These are phyloP conservation scores for Dactylonectria estremocensis DNA, from an alignment of 2,329 filamentous ascomycete species.

Conservation along the genomic window DNA sequence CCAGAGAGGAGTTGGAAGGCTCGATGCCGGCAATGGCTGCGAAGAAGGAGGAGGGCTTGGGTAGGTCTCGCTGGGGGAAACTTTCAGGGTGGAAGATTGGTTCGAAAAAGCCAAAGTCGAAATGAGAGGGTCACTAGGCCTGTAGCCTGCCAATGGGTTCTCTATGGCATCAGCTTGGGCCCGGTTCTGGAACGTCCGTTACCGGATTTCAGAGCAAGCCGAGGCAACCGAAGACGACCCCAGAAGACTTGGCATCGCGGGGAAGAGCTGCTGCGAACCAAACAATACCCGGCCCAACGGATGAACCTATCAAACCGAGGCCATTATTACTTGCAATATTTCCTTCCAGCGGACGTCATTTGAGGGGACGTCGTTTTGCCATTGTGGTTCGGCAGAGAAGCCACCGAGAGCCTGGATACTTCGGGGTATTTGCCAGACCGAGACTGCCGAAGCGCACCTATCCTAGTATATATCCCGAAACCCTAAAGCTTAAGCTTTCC, in stretches of 20 bases:
- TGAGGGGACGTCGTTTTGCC: too few species aligned
- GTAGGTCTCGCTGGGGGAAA: conserved; percentile 37
- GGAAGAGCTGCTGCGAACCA: too few species aligned
- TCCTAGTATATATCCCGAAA: background rate
- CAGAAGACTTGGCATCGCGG: too few species aligned
- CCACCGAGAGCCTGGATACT: background rate
- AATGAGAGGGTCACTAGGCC: conserved; percentile 12
- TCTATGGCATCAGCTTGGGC: background rate
- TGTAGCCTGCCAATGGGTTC: background rate
- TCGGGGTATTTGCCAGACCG: background rate
- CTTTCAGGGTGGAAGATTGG: conserved; percentile 43
- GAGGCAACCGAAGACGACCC: too few species aligned
- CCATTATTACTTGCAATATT: too few species aligned
- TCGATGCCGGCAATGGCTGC: background rate
- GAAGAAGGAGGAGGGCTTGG: conserved; percentile 25
- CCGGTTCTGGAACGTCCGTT: background rate
- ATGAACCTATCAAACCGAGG: too few species aligned
- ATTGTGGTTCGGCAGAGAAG: too few species aligned
- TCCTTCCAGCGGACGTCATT: too few species aligned
- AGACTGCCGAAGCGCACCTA: background rate
- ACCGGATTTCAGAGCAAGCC: background rate
- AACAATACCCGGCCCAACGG: too few species aligned
- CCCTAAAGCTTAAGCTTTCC: background rate
- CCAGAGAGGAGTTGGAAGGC: conserved; percentile 32
- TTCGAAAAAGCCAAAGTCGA: conserved; percentile 40